Percentiles rank a stretch among this genome's conserved stretches.
Conservation (phyloP, 257 asterid species). For the Marsdenia floribunda region DNA sequence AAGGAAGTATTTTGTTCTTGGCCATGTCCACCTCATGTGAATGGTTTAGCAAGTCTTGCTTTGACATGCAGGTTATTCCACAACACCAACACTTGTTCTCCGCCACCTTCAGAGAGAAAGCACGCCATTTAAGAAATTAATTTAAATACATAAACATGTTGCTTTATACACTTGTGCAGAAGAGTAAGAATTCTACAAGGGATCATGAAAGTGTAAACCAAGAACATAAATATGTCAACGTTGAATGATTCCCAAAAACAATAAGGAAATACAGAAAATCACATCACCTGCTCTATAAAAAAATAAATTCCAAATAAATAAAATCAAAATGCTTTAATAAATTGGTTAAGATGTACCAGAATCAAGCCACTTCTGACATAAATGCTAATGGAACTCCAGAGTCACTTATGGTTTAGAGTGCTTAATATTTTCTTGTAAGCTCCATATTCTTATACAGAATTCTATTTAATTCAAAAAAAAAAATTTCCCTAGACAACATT, state of each 20-base stretch:
- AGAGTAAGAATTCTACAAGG: neutral
- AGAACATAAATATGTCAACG: neutral
- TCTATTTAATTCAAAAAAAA: neutral
- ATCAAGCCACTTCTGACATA: neutral
- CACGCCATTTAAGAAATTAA: slow-evolving; percentile 7
- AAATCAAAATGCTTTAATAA: neutral
- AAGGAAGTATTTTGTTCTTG: slow-evolving; percentile 41
- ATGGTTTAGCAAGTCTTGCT: slow-evolving; percentile 52
- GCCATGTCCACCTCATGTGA: slow-evolving; percentile 34
- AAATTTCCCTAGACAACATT: neutral
- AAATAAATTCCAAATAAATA: neutral
- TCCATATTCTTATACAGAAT: neutral
- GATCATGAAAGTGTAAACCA: neutral
- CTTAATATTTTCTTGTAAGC: neutral
- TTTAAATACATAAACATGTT: neutral
- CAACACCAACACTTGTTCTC: slow-evolving; percentile 72
- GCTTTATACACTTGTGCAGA: too few species aligned
- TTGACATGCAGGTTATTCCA: slow-evolving; percentile 33
- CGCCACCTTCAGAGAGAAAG: slow-evolving; percentile 44
- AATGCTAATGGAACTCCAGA: neutral
- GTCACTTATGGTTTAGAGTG: neutral
- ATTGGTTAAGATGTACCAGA: neutral
- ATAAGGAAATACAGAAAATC: neutral
- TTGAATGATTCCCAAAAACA: neutral
- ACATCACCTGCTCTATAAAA: neutral